Evolutionary conservation across 2,329 filamentous ascomycete species (phyloP).

Genomic region (Davidsoniella eucalypti): DNA sequence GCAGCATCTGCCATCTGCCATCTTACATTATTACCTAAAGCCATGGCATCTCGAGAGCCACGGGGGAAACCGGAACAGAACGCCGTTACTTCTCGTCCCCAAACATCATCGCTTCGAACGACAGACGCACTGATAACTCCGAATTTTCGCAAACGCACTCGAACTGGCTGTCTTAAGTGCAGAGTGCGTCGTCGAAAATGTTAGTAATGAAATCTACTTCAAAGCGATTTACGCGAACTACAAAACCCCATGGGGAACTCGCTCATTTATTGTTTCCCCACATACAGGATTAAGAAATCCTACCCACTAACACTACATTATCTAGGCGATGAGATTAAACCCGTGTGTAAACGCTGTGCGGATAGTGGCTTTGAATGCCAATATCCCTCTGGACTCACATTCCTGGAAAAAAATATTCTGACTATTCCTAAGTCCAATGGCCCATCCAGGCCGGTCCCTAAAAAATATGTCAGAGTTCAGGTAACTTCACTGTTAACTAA

Average conservation of each 20-base stretch:
- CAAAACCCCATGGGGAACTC: neutral
- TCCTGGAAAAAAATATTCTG: conserved; percentile 28
- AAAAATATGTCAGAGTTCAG: conserved; percentile 5
- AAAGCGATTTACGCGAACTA: neutral
- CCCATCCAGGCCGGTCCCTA: neutral
- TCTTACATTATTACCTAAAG: too few species aligned
- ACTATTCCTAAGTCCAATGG: neutral
- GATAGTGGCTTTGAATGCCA: conserved; percentile 30
- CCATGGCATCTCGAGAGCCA: too few species aligned
- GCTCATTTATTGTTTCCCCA: neutral
- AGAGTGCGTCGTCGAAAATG: conserved; percentile 32
- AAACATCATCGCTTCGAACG: too few species aligned
- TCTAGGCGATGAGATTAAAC: conserved; percentile 34
- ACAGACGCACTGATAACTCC: neutral
- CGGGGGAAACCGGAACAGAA: too few species aligned
- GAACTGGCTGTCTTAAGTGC: conserved; percentile 33
- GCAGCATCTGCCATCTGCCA: too few species aligned
- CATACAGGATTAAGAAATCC: neutral
- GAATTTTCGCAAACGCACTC: conserved; percentile 17
- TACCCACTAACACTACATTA: neutral
- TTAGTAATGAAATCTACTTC: conserved; percentile 17
- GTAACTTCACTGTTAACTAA: neutral
- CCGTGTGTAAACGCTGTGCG: conserved; percentile 30
- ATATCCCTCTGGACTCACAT: conserved; percentile 30
- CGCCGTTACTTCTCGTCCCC: too few species aligned